Base-by-base conservation (phyloP, 23 red algal species). In the Gracilaria caudata region DNA sequence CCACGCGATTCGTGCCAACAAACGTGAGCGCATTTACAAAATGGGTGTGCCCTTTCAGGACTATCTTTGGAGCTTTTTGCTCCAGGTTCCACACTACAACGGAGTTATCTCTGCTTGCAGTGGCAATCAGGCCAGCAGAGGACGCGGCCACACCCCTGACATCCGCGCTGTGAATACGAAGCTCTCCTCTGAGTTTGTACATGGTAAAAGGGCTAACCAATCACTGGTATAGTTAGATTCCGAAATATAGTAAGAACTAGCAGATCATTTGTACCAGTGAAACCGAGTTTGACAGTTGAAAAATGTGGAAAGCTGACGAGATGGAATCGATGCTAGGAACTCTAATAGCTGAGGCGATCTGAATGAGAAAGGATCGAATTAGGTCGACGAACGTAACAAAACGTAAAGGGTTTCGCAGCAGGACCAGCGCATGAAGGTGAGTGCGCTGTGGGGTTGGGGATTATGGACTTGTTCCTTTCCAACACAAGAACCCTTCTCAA, bases 61-160 rank as follows among this genome's bases (percentile, higher is more conserved):
- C 49, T 51, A 44, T 35, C 36, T 64, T 23, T 19, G 87, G 75
- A 7, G 29, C 80, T n/a, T 56, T 40, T 66, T 77, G 29, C 21
- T 60, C 19, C 53, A 64, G 20, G 37, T 88, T 45, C 94, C 94
- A 96, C 8, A 96, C 19, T 8, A 61, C 59, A 23, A 92, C 73
- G 26, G 79, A 73, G 20, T 79, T 76, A 57, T 96, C 94, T 28
- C 94, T 82, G 35, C 88, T 92, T 10, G 81, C 88, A 44, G 94
- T 84, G 34, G 89, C 88, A 47, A 88, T 89, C 21, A 77, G 25
- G 41, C 89, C 94, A 4, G 35, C 24, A 38, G 81, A 78, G 19
- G 90, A 83, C 2, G 64, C 55, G 7, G 88, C 89, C n/a, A 96
- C 94, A 16, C 71, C 80, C 11, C 94, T 89, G 30, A 96, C 94